Conservation (phyloP, 2,329 filamentous ascomycete species). For the Emmonsiellopsis sp. region DNA sequence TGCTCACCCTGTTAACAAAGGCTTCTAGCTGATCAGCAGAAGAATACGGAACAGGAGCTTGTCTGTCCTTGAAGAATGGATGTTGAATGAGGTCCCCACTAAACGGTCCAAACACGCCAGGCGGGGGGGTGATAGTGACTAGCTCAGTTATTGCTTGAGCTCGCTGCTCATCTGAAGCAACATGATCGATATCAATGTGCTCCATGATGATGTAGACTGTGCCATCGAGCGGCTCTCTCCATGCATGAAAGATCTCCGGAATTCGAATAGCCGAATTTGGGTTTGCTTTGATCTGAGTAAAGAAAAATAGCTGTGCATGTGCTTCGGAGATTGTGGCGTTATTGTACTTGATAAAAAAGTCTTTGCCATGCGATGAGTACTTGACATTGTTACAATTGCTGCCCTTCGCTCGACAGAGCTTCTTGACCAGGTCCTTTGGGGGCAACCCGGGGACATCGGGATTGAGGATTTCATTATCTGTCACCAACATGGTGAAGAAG, state of each 20-base stretch:
- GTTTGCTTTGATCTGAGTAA: neutral
- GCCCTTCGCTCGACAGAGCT: slow-evolving; percentile 1
- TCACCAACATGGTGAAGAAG: neutral
- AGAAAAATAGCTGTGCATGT: slow-evolving; percentile 5
- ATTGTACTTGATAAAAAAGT: slow-evolving; percentile 5
- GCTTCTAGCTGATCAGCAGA: slow-evolving; percentile 1
- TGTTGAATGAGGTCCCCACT: slow-evolving; percentile 9
- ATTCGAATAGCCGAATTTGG: slow-evolving; percentile 2
- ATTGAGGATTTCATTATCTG: neutral
- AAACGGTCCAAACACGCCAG: slow-evolving; percentile 3
- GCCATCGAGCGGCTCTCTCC: neutral
- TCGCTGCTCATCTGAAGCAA: slow-evolving; percentile 6
- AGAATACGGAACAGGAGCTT: neutral
- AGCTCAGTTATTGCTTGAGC: slow-evolving; percentile 9
- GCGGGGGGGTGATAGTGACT: slow-evolving; percentile 6
- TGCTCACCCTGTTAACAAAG: neutral
- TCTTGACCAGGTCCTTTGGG: neutral
- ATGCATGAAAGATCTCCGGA: slow-evolving; percentile 8
- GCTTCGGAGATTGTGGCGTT: slow-evolving; percentile 3
- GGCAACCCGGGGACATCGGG: neutral
- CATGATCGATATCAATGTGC: slow-evolving; percentile 4
- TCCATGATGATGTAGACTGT: slow-evolving; percentile 15
- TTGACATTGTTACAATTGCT: neutral
- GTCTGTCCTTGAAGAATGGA: slow-evolving; percentile 8
- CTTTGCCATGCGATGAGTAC: neutral